These are phyloP conservation scores for Saccharomycopsis schoenii DNA, from an alignment of 805 yeast species.

Conservation along the genomic window DNA sequence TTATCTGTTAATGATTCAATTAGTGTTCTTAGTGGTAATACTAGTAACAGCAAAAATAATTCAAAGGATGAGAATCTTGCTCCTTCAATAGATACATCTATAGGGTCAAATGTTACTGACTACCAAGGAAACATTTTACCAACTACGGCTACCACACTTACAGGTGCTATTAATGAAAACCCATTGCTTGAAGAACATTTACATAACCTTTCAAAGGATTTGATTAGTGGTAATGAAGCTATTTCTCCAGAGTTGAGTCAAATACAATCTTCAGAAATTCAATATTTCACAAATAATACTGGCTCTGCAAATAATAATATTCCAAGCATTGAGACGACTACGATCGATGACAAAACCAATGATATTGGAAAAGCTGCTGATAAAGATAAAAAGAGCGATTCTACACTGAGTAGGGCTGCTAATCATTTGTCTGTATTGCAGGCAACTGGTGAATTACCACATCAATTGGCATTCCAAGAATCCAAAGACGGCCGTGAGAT, in stretches of 20 bases:
- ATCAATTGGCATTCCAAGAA: conserved; percentile 62
- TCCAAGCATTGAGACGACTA: background rate
- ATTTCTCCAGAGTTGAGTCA: conserved; percentile 14
- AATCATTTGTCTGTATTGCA: conserved; percentile 7
- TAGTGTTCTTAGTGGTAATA: background rate
- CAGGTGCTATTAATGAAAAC: background rate
- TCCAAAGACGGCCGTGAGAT: conserved; percentile 40
- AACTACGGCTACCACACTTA: background rate
- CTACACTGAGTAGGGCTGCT: background rate
- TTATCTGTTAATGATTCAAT: background rate
- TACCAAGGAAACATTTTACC: background rate
- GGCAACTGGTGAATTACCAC: conserved; percentile 34
- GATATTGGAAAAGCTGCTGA: background rate
- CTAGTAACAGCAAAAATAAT: background rate
- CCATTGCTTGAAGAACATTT: conserved; percentile 11
- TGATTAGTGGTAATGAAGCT: conserved; percentile 14
- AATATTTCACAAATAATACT: conserved; percentile 6
- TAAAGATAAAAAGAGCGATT: background rate
- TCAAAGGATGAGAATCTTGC: background rate
- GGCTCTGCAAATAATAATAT: background rate
- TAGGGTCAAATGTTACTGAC: background rate
- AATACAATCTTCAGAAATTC: conserved; percentile 15
- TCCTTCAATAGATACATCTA: background rate
- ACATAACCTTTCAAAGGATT: conserved; percentile 18
- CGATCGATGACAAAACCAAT: background rate